Base-by-base conservation (phyloP, 2,329 filamentous ascomycete genomes). In the Penicillium sp. region DNA sequence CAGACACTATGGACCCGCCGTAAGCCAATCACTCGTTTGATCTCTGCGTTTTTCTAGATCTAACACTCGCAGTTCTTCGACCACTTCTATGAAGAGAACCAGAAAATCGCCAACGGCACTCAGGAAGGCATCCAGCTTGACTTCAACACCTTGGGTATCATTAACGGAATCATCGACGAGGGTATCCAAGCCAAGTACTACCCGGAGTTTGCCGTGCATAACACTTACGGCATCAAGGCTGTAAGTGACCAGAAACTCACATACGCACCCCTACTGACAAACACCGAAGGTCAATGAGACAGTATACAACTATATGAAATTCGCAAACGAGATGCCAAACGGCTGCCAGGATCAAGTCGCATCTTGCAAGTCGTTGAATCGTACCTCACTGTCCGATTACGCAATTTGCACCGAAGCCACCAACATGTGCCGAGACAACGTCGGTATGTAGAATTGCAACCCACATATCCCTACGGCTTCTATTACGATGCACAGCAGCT, bases 261-360 rank as follows among this genome's bases (percentile, higher is more conserved):
- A 35, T 27, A 36, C 16, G 38, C n/a, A n/a, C n/a, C n/a, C n/a
- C n/a, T 38, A 39, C 52, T 41, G 35, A 22, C 3, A n/a, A 37
- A 16, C 5, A 16, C 14, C 29, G 16, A 16, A 70, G 65, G 52
- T 80, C 57, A 82, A 83, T 54, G 77, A 82, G 18, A 80, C 78
- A 2, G 75, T 82, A 4, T 82, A 82, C 63, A 74, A 77, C 48
- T 82, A 79, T 57, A 79, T 79, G 66, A 80, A 78, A 50, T 80
- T 80, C 37, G 77, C 78, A n/a, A 72, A 74, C 46, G 66, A 67
- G 67, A 89, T 78, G 79, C 84, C 84, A 19, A 83, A 66, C 46
- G 79, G 78, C 18, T 81, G 79, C 54, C 69, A 77, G 34, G 71
- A 84, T 53, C 83, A 88, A 68, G 80, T 88, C 41, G 81, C 82